These are phyloP conservation scores for Arabidopsis arenosa DNA, from an alignment of 345 rosid species.

Conservation along the genomic window DNA sequence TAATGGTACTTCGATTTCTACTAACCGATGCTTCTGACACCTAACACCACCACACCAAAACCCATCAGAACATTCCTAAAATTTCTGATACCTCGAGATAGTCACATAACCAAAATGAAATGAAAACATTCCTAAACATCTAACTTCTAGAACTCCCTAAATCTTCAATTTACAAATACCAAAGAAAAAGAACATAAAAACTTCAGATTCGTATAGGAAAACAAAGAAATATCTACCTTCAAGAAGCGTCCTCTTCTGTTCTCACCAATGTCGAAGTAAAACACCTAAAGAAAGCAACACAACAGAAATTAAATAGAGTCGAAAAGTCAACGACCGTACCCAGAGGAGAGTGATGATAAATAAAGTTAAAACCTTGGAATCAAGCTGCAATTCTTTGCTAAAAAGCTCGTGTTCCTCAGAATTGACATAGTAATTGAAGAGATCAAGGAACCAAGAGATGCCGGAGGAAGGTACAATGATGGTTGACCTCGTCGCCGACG, in stretches of 20 bases:
- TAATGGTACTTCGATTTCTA: conserved; percentile 94
- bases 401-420: conserved; percentile 88
- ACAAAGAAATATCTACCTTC: conserved; percentile 56
- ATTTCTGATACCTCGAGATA: neutral
- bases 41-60: conserved; percentile 45
- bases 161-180: conserved; percentile 11
- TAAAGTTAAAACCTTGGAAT: conserved; percentile 69
- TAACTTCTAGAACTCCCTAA: neutral
- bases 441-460: conserved; percentile 97
- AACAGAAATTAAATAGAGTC: neutral
- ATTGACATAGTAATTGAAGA: conserved; percentile 92
- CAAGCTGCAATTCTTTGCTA: conserved; percentile 97
- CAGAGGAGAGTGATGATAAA: conserved; percentile 11
- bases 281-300: conserved; percentile 55
- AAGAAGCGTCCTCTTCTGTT: conserved; percentile 94
- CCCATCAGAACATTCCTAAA: conserved; percentile 26
- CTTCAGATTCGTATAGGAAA: neutral
- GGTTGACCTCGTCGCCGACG: conserved; percentile 98
- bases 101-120: neutral
- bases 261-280: conserved; percentile 97
- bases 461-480: conserved; percentile 97
- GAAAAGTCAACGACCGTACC: conserved; percentile 36
- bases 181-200: neutral
- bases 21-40: conserved; percentile 97
- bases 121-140: conserved; percentile 9